Evolutionary conservation across 768 basidiomycete genomes (phyloP).

Genomic region (Tephrocybe rancida): DNA sequence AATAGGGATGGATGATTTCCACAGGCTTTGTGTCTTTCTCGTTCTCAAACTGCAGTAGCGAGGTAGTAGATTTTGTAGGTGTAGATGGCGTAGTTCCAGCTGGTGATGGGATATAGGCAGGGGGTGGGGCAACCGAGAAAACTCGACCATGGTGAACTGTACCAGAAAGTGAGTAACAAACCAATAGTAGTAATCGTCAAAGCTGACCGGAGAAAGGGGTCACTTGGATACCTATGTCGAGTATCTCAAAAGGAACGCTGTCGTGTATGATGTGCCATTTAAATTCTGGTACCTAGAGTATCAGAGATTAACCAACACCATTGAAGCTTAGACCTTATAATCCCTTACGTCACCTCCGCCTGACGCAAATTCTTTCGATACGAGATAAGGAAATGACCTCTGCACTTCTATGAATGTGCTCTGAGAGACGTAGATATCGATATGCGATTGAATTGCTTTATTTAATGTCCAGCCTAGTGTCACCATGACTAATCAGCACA

Average conservation of each 20-base stretch:
- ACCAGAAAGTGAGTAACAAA: constrained; percentile 8
- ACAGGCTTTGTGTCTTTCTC: constrained; percentile 10
- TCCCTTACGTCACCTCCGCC: constrained; percentile 72
- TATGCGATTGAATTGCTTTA: constrained; percentile 62
- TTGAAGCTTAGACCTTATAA: background rate
- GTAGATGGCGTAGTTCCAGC: constrained; percentile 36
- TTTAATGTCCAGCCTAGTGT: constrained; percentile 74
- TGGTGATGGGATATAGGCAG: constrained; percentile 43
- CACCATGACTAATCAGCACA: constrained; percentile 1
- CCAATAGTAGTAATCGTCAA: background rate
- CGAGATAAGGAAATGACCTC: constrained; percentile 80
- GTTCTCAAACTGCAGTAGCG: constrained; percentile 22
- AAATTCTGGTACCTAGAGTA: constrained; percentile 77
- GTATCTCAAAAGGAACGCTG: constrained; percentile 66
- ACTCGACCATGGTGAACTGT: constrained; percentile 76
- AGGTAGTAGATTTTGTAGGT: constrained; percentile 31
- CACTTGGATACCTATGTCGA: constrained; percentile 60
- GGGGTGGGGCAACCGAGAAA: constrained; percentile 46
- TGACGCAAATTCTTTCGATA: constrained; percentile 74
- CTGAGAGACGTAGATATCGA: constrained; percentile 74
- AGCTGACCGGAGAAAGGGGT: constrained; percentile 67
- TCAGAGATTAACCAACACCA: background rate
- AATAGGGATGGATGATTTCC: constrained; percentile 53
- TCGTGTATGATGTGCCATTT: constrained; percentile 82
- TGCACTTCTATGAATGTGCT: constrained; percentile 69